Base-by-base conservation (phyloP, 768 basidiomycete species). In the Termitomyces sp. region DNA sequence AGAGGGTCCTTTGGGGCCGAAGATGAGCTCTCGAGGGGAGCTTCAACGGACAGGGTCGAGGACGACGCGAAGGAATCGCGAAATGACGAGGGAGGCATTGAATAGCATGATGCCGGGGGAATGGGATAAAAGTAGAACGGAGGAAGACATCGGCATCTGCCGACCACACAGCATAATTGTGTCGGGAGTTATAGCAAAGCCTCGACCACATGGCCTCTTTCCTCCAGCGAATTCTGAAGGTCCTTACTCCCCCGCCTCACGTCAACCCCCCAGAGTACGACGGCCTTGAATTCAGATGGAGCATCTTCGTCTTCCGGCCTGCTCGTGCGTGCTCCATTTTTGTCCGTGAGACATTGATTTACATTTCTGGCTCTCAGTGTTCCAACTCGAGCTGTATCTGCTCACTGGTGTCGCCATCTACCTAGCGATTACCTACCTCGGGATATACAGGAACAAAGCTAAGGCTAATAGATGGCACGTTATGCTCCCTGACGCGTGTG, bases 281-380 rank as follows among this genome's bases (percentile, higher is more conserved):
- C 35, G 93, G 93, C 19, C 68, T 81, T 45, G 80, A 97, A 68
- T 85, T 75, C 67, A 77, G 71, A 58, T 94, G 87, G 85, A 85
- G 78, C 65, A 74, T 83, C 53, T 71, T 97, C 62, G 82, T 85
- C 37, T 91, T 96, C 72, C 78, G 93, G 42, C 94, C 93, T 19
- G 89, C 86, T 9, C 66, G 87, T 87, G 64, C 60, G 85, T 74
- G 12, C 12, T 34, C 52, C 32, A 26, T 28, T 51, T 51, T 38
- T 53, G 45, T n/a, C 19, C 21, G 46, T 50, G 14, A 17, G 21
- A 22, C 21, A 11, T n/a, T 44, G 11, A 43, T 40, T 62, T 42
- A 54, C 53, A 15, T 45, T 24, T 54, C 54, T 42, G 53, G 50
- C 21, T 28, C 28, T 51, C 2, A 83, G 86, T 82, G 28, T 87